Percentiles rank a stretch among this genome's conserved stretches.
Evolutionary conservation across 2,329 filamentous ascomycete genomes (phyloP).

Genomic region (Gnomoniopsis sp.): DNA sequence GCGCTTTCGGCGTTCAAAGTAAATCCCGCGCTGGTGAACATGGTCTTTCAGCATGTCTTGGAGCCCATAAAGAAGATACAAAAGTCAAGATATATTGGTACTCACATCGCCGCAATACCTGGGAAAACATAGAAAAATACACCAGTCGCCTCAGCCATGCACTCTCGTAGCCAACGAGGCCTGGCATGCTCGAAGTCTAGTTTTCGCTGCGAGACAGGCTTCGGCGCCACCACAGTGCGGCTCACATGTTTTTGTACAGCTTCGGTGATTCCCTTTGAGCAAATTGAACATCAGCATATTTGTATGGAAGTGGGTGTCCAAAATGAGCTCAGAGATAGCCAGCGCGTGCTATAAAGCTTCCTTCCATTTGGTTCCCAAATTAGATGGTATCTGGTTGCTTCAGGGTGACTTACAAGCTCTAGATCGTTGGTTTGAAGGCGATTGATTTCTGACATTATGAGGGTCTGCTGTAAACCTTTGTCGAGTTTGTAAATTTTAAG

Average conservation of each 20-base stretch:
- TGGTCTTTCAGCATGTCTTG: not conserved
- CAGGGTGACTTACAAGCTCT: conserved; percentile 32
- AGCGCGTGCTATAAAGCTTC: too few relatives aligned
- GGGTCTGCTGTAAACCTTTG: not conserved
- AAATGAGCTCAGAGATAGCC: too few relatives aligned
- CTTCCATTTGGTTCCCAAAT: too few relatives aligned
- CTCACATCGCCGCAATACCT: conserved; percentile 46
- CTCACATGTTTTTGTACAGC: conserved; percentile 47
- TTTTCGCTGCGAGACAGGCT: conserved; percentile 49
- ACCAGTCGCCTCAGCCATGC: conserved; percentile 53
- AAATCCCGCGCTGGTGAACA: conserved; percentile 37
- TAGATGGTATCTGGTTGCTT: too few relatives aligned
- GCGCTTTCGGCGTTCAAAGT: conserved; percentile 42
- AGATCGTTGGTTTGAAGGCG: conserved; percentile 23
- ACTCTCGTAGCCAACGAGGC: conserved; percentile 52
- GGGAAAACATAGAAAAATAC: conserved; percentile 55
- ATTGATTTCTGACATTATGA: conserved; percentile 8
- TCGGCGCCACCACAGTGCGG: conserved; percentile 45
- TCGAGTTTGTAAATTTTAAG: not conserved
- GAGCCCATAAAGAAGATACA: not conserved
- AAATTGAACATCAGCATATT: too few relatives aligned
- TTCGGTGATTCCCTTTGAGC: conserved; percentile 42
- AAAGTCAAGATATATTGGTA: not conserved
- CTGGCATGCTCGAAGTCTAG: conserved; percentile 52
- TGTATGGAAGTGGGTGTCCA: too few relatives aligned